A percentile compares a stretch with the other conserved stretches of the same genome.
These are phyloP conservation scores for Lithohypha guttulata DNA, from an alignment of 2,329 filamentous ascomycete species.

Conservation along the genomic window DNA sequence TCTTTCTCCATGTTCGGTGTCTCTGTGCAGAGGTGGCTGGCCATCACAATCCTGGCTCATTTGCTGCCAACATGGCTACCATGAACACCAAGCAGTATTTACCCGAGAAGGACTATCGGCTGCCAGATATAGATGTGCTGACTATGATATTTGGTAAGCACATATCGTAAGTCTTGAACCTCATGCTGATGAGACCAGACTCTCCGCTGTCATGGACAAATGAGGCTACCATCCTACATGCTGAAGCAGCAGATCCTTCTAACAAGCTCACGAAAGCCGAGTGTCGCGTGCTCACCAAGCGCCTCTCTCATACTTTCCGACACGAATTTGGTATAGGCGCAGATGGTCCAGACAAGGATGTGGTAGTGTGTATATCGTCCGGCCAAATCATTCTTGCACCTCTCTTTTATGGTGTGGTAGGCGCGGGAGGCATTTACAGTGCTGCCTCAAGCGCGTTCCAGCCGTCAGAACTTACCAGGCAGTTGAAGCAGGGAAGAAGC, in stretches of 20 bases:
- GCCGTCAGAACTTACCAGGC: conserved; percentile 21
- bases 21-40: too few relatives aligned
- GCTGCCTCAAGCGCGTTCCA: conserved; percentile 18
- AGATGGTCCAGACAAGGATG: conserved; percentile 39
- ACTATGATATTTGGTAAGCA: conserved; percentile 16
- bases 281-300: conserved; percentile 40
- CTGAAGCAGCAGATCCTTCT: conserved; percentile 46
- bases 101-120: conserved; percentile 18
- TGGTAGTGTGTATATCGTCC: conserved; percentile 46
- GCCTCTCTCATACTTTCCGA: conserved; percentile 47
- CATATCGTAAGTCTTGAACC: too few relatives aligned
- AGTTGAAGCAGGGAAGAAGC: conserved; percentile 18
- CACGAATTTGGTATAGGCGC: conserved; percentile 42
- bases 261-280: conserved; percentile 44
- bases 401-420: conserved; percentile 47
- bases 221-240: conserved; percentile 45
- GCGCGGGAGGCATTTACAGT: conserved; percentile 49
- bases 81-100: conserved; percentile 12
- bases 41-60: too few relatives aligned
- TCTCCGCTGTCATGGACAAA: conserved; percentile 19
- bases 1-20: too few relatives aligned
- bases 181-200: too few relatives aligned
- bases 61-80: too few relatives aligned
- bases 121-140: conserved; percentile 17
- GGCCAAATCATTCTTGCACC: conserved; percentile 47